phyloP scores from a whole-genome alignment of 2,329 filamentous ascomycete genomes.

The Penicillium sp. region DNA sequence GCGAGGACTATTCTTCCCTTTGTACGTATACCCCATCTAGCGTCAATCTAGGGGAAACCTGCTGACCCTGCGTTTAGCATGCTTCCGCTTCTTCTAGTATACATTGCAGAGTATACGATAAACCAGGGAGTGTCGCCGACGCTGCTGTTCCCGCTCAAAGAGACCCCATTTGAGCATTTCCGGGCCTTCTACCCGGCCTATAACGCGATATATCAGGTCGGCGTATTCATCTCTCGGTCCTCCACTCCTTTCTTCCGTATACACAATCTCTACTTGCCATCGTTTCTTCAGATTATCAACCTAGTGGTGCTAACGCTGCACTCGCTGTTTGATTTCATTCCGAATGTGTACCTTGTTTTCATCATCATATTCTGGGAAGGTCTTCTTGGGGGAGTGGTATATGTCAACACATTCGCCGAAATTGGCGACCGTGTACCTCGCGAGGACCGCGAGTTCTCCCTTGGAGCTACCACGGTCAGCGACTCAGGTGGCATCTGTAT shows the following conservation, averaged over 20 bases:
- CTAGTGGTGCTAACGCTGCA: conserved; percentile 75
- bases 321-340: conserved; percentile 79
- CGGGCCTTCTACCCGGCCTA: conserved; percentile 95
- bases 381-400: conserved; percentile 85
- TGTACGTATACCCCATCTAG: conserved; percentile 50
- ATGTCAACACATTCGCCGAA: conserved; percentile 94
- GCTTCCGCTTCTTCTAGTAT: conserved; percentile 89
- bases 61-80: conserved; percentile 59
- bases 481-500: conserved; percentile 90
- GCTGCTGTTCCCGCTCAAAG: conserved; percentile 78
- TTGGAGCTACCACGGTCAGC: conserved; percentile 88
- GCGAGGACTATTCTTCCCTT: conserved; percentile 71
- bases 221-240: conserved; percentile 92
- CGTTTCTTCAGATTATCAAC: conserved; percentile 80
- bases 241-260: conserved; percentile 87
- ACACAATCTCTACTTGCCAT: conserved; percentile 79
- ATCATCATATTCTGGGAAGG: conserved; percentile 92
- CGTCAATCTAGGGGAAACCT: background rate
- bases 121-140: conserved; percentile 94
- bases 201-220: conserved; percentile 90
- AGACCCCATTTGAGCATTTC: conserved; percentile 78
- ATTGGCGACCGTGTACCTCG: conserved; percentile 82
- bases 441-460: conserved; percentile 85
- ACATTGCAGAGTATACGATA: conserved; percentile 95
- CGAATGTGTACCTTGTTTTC: conserved; percentile 85